phyloP scores from a whole-genome alignment of 441 rosid genomes.

The Geranium incanum region DNA sequence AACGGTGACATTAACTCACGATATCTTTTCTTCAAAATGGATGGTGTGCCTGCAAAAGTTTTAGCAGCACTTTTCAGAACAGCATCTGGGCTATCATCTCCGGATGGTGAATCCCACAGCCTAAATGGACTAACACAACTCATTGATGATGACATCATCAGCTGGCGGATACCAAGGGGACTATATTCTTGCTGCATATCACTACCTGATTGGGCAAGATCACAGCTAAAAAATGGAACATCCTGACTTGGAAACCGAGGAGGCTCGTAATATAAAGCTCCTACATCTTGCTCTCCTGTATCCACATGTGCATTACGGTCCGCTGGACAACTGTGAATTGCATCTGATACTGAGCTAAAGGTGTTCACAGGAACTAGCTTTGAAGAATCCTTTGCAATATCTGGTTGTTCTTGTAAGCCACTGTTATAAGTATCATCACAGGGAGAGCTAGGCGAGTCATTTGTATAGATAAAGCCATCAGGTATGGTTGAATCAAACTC shows the following conservation, averaged over 20 bases:
- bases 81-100: slow-evolving; percentile 65
- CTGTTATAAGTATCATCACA: slow-evolving; percentile 32
- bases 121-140: slow-evolving; percentile 77
- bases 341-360: slow-evolving; percentile 43
- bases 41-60: slow-evolving; percentile 66
- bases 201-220: slow-evolving; percentile 68
- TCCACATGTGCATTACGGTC: slow-evolving; percentile 31
- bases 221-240: slow-evolving; percentile 92
- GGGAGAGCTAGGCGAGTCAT: slow-evolving; percentile 38
- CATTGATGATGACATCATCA: slow-evolving; percentile 73
- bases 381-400: slow-evolving; percentile 41
- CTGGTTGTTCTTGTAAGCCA: slow-evolving; percentile 43
- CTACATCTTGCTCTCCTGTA: slow-evolving; percentile 45
- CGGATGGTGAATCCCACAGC: slow-evolving; percentile 90
- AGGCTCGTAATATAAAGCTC: slow-evolving; percentile 88
- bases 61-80: slow-evolving; percentile 71
- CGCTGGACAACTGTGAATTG: slow-evolving; percentile 29
- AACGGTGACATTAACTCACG: slow-evolving; percentile 82
- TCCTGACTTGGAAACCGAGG: slow-evolving; percentile 95
- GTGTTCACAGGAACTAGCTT: slow-evolving; percentile 57
- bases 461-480: slow-evolving; percentile 43
- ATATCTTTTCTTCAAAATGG: slow-evolving; percentile 78
- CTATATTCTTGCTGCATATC: slow-evolving; percentile 90
- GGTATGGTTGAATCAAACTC: slow-evolving; percentile 29
- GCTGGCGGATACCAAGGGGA: slow-evolving; percentile 95